A percentile compares a stretch with the other conserved stretches of the same genome.
Conservation (phyloP, 805 yeast species). For the Candida insectorum region DNA sequence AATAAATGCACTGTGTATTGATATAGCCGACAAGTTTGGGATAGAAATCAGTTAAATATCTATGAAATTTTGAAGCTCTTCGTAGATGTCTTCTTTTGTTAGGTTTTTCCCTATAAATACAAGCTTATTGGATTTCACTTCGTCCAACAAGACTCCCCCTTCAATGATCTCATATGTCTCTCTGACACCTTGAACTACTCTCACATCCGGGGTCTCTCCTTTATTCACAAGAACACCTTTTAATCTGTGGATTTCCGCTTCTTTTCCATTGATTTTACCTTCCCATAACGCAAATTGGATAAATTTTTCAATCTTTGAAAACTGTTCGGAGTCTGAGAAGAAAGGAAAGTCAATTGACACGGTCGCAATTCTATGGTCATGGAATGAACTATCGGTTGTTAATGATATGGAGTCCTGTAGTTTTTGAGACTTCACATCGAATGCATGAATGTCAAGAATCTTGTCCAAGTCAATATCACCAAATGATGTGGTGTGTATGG, state of each 20-base stretch:
- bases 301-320: constrained; percentile 52
- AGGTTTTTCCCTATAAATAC: constrained; percentile 76
- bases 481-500: constrained; percentile 61
- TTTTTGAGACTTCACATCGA: constrained; percentile 39
- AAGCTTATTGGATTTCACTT: constrained; percentile 47
- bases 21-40: no score
- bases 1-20: no score
- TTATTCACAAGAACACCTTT: constrained; percentile 65
- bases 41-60: not conserved
- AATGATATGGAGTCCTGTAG: constrained; percentile 14
- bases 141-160: constrained; percentile 33
- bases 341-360: constrained; percentile 42
- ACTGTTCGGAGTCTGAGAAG: constrained; percentile 32
- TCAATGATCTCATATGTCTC: constrained; percentile 82
- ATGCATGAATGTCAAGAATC: constrained; percentile 78
- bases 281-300: constrained; percentile 81
- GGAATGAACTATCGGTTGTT: constrained; percentile 20
- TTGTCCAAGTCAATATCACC: constrained; percentile 70
- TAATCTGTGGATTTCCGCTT: constrained; percentile 71
- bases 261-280: constrained; percentile 35
- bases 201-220: constrained; percentile 24
- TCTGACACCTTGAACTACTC: constrained; percentile 87
- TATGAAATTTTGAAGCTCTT: constrained; percentile 1
- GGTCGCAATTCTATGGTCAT: constrained; percentile 39
- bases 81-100: constrained; percentile 26